Percentiles rank a stretch among this genome's conserved stretches.
Evolutionary conservation across 1,284 basidiomycete species (phyloP).

Genomic region (Trametes versicolor): DNA sequence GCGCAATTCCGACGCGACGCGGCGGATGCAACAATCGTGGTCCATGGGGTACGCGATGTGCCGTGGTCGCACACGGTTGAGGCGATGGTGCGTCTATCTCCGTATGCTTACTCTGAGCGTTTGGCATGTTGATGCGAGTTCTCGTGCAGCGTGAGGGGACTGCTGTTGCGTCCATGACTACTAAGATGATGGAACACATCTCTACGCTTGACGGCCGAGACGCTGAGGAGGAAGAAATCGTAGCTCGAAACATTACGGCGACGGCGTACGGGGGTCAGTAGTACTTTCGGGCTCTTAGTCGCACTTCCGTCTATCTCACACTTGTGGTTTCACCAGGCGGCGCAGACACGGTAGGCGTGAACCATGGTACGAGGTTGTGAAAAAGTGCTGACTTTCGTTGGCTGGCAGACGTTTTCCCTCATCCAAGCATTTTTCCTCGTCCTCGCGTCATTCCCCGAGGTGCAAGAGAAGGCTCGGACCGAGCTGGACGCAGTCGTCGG

Average conservation of each 20-base stretch:
- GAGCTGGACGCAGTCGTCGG: conserved; percentile 45
- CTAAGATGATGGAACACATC: conserved; percentile 11
- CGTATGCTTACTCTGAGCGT: not conserved
- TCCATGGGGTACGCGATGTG: conserved; percentile 6
- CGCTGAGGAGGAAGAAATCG: conserved; percentile 16
- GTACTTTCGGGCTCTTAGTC: not conserved
- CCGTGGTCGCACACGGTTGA: conserved; percentile 18
- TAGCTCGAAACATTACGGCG: conserved; percentile 6
- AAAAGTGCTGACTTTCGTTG: not conserved
- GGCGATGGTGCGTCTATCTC: not conserved
- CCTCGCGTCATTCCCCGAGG: conserved; percentile 41
- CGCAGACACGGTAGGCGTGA: conserved; percentile 6
- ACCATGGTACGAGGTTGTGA: not conserved
- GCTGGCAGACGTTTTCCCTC: conserved; percentile 15
- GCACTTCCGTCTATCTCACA: too few relatives aligned
- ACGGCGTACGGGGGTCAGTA: conserved; percentile 3
- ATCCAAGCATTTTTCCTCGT: conserved; percentile 38
- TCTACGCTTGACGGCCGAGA: not conserved
- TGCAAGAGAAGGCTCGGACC: conserved; percentile 40
- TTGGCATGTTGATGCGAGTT: not conserved
- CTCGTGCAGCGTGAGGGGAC: conserved; percentile 4
- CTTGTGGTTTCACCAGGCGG: not conserved
- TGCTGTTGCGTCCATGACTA: conserved; percentile 11
- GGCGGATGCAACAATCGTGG: not conserved
- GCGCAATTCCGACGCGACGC: conserved; percentile 25